Conservation (phyloP, 352 stramenopile genomes). For the Pythium aphanidermatum region DNA sequence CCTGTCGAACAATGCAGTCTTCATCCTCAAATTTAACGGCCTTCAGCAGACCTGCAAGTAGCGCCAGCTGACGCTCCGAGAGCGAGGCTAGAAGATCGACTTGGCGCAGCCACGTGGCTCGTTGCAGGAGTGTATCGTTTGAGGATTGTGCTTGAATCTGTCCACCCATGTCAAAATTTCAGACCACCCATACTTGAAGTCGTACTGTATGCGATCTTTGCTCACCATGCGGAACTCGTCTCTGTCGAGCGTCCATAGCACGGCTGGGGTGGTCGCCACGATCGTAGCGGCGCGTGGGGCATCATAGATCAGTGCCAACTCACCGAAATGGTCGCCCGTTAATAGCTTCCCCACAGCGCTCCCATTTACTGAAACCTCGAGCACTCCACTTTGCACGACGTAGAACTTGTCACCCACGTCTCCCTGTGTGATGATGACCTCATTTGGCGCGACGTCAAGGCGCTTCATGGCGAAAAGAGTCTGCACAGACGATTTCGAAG, state of each 20-base stretch:
- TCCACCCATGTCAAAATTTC: background rate
- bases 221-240: conserved; percentile 77
- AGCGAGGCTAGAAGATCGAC: conserved; percentile 90
- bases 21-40: conserved; percentile 82
- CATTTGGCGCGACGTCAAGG: conserved; percentile 42
- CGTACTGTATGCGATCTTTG: no score
- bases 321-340: conserved; percentile 78
- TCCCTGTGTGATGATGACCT: conserved; percentile 91
- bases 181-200: no score
- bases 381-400: conserved; percentile 53
- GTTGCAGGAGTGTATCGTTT: conserved; percentile 61
- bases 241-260: conserved; percentile 87
- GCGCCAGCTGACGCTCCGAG: conserved; percentile 83
- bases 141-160: conserved; percentile 66
- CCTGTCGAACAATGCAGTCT: conserved; percentile 92
- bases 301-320: conserved; percentile 88
- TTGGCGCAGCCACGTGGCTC: conserved; percentile 91
- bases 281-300: conserved; percentile 89
- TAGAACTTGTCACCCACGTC: conserved; percentile 93
- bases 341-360: conserved; percentile 46
- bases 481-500: conserved; percentile 17
- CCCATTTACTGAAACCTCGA: conserved; percentile 65
- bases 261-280: conserved; percentile 78
- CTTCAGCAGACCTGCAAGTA: conserved; percentile 80
- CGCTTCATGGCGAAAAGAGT: conserved; percentile 80